A percentile compares a stretch with the other conserved stretches of the same genome.
phyloP scores from a whole-genome alignment of 2,329 filamentous ascomycete species.

The Cephalotrichum gorgonifer region DNA sequence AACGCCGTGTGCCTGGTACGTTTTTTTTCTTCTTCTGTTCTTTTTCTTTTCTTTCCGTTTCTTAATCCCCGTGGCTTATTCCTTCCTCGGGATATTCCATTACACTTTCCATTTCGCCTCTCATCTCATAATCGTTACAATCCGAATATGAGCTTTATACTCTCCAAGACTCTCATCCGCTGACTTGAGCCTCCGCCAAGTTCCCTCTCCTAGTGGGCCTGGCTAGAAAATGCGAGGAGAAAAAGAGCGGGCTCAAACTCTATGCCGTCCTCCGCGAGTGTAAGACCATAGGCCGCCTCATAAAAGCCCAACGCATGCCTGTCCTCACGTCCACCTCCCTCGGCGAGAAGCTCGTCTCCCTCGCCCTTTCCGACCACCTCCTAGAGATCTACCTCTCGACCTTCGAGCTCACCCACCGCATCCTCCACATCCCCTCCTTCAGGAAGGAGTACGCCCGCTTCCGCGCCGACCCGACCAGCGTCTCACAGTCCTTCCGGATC shows the following conservation, averaged over 20 bases:
- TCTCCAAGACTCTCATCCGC: neutral
- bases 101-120: neutral
- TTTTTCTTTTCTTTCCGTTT: neutral
- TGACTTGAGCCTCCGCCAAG: neutral
- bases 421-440: constrained; percentile 42
- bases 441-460: constrained; percentile 35
- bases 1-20: neutral
- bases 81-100: no score
- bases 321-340: constrained; percentile 27
- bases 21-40: neutral
- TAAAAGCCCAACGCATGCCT: constrained; percentile 41
- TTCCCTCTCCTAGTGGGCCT: neutral
- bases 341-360: constrained; percentile 30
- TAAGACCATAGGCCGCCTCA: constrained; percentile 39
- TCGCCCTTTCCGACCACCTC: constrained; percentile 31
- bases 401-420: constrained; percentile 34
- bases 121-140: no score
- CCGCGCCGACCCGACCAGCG: constrained; percentile 23
- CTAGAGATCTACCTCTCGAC: constrained; percentile 38
- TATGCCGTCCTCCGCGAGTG: constrained; percentile 19
- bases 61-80: neutral
- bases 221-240: neutral
- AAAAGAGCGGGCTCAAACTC: neutral
- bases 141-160: no score
- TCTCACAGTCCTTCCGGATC: constrained; percentile 35